phyloP scores from a whole-genome alignment of 2,329 filamentous ascomycete genomes.

The Phyllosticta capitalensis region DNA sequence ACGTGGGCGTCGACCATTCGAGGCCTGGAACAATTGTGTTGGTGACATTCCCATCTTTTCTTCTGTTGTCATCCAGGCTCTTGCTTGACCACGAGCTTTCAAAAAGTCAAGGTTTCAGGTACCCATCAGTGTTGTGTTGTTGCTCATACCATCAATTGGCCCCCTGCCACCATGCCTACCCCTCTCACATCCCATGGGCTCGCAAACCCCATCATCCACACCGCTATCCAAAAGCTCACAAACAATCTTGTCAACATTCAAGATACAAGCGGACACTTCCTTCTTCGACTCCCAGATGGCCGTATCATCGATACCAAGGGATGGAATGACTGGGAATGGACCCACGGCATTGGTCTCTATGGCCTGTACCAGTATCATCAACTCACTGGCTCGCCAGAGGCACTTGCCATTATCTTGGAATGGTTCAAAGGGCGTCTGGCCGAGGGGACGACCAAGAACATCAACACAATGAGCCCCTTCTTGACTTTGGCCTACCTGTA shows the following conservation, averaged over 20 bases:
- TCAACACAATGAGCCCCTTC: slow-evolving; percentile 76
- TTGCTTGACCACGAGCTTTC: neutral
- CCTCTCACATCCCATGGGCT: slow-evolving; percentile 33
- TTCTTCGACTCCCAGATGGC: slow-evolving; percentile 61
- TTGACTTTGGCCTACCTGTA: slow-evolving; percentile 70
- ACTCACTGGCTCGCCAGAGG: slow-evolving; percentile 52
- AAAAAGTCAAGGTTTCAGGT: neutral
- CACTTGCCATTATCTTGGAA: slow-evolving; percentile 57
- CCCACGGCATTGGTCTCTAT: slow-evolving; percentile 70
- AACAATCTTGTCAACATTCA: slow-evolving; percentile 68
- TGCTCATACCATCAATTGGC: neutral
- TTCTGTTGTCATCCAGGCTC: neutral
- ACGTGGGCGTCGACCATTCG: neutral
- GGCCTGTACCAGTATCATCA: slow-evolving; percentile 76
- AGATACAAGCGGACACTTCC: slow-evolving; percentile 64
- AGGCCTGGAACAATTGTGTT: neutral
- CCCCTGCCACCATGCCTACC: slow-evolving; percentile 32
- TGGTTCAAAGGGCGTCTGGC: slow-evolving; percentile 64
- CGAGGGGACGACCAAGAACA: slow-evolving; percentile 72
- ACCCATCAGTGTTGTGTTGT: neutral
- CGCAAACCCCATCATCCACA: slow-evolving; percentile 36
- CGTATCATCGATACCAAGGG: slow-evolving; percentile 75
- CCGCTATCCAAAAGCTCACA: slow-evolving; percentile 57
- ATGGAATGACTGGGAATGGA: slow-evolving; percentile 79
- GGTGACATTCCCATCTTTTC: neutral